These are phyloP conservation scores for Trichoderma harzianum DNA, from an alignment of 2,329 filamentous ascomycete species.

Conservation along the genomic window DNA sequence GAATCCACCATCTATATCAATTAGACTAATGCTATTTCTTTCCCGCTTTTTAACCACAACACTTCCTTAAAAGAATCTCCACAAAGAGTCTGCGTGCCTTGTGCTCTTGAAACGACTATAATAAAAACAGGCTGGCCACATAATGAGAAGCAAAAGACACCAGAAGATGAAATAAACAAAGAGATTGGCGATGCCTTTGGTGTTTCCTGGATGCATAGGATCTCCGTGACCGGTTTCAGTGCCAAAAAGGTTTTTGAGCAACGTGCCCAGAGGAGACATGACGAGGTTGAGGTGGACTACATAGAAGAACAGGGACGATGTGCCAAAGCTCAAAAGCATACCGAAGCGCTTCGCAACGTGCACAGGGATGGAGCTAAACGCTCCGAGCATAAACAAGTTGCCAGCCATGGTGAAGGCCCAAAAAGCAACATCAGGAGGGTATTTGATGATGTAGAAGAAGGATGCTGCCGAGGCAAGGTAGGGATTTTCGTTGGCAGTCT, in stretches of 20 bases:
- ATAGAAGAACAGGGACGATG: conserved; percentile 47
- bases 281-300: conserved; percentile 37
- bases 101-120: conserved; percentile 43
- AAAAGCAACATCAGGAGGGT: conserved; percentile 46
- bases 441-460: conserved; percentile 48
- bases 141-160: conserved; percentile 32
- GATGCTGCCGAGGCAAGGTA: conserved; percentile 40
- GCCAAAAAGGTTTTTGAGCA: conserved; percentile 33
- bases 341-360: conserved; percentile 30
- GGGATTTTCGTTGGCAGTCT: conserved; percentile 33
- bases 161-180: conserved; percentile 38
- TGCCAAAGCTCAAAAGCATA: conserved; percentile 42
- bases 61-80: conserved; percentile 41
- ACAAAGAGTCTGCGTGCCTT: conserved; percentile 41
- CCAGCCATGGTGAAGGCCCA: conserved; percentile 40
- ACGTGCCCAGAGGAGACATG: conserved; percentile 20
- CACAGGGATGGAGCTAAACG: conserved; percentile 35
- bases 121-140: conserved; percentile 42
- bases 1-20: not conserved
- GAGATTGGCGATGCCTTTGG: conserved; percentile 36
- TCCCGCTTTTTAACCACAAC: not conserved
- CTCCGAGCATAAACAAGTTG: conserved; percentile 39
- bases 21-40: not conserved
- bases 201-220: conserved; percentile 26
- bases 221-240: conserved; percentile 30